A percentile compares a stretch with the other conserved stretches of the same genome.
These are phyloP conservation scores for Flaveria trinervia DNA, from an alignment of 129 eudicot species.

Conservation along the genomic window DNA sequence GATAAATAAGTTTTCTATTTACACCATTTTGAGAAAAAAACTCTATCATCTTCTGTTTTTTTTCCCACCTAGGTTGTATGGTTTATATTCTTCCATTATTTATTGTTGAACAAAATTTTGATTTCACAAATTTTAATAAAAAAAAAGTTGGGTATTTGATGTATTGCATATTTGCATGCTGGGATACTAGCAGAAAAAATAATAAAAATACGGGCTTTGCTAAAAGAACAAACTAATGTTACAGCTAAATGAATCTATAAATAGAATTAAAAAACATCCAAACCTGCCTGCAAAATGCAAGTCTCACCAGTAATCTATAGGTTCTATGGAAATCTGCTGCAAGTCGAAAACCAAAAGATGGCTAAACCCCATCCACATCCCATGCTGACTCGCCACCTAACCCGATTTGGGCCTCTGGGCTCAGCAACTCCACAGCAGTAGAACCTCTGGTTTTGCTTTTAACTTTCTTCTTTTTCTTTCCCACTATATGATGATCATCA, in stretches of 20 bases:
- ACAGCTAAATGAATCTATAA: background rate
- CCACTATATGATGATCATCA: slow-evolving; percentile 18
- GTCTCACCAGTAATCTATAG: slow-evolving; percentile 10
- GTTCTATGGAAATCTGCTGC: background rate
- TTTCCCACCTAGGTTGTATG: background rate
- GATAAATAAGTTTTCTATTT: too few relatives aligned
- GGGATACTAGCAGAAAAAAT: background rate
- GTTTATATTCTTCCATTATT: background rate
- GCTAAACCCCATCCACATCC: slow-evolving; percentile 38
- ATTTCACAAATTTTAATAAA: slow-evolving; percentile 7
- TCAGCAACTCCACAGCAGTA: slow-evolving; percentile 43
- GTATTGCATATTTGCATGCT: background rate
- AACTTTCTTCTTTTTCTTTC: slow-evolving; percentile 48
- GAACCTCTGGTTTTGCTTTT: slow-evolving; percentile 40
- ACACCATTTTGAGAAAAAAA: too few relatives aligned
- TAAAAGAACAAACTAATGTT: slow-evolving; percentile 14
- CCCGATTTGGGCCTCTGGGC: slow-evolving; percentile 63
- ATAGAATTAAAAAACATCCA: slow-evolving; percentile 9
- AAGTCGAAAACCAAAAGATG: background rate
- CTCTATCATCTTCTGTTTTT: background rate
- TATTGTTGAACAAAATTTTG: slow-evolving; percentile 4
- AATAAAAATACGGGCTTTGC: background rate
- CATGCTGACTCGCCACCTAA: slow-evolving; percentile 84
- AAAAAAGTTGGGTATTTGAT: background rate
- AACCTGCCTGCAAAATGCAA: slow-evolving; percentile 15